phyloP scores from a whole-genome alignment of 2,329 filamentous ascomycete genomes.

The Chaetomiaceae sp. region DNA sequence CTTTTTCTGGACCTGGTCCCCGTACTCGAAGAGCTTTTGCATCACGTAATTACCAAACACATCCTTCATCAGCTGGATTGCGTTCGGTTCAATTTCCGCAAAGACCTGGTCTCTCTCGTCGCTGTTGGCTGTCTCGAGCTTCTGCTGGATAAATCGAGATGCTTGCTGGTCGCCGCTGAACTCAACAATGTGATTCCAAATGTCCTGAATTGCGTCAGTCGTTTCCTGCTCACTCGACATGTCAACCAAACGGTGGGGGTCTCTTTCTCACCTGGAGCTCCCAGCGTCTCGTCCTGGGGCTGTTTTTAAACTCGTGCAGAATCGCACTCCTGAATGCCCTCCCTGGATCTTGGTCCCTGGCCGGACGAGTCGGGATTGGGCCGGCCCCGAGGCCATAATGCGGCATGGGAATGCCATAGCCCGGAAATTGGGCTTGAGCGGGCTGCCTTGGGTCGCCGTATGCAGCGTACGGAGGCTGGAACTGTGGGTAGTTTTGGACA shows the following conservation, averaged over 20 bases:
- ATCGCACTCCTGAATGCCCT: conserved; percentile 34
- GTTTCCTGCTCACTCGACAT: neutral
- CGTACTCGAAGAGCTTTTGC: conserved; percentile 95
- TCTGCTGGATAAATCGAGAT: conserved; percentile 91
- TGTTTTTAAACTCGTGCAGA: conserved; percentile 75
- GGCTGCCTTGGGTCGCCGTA: conserved; percentile 34
- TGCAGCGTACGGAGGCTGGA: conserved; percentile 36
- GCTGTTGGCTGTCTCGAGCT: conserved; percentile 86
- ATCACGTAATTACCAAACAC: conserved; percentile 98
- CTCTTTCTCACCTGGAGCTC: conserved; percentile 67
- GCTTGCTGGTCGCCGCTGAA: conserved; percentile 95
- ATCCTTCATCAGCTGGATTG: conserved; percentile 86
- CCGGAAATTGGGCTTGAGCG: conserved; percentile 33
- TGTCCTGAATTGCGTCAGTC: conserved; percentile 50
- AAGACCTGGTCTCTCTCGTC: conserved; percentile 94
- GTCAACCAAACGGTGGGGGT: neutral
- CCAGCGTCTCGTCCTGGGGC: conserved; percentile 68
- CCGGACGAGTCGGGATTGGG: conserved; percentile 27
- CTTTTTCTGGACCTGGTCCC: conserved; percentile 89
- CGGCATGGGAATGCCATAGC: conserved; percentile 32
- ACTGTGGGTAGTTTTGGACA: conserved; percentile 35
- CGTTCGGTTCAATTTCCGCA: conserved; percentile 77
- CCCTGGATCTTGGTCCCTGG: conserved; percentile 50
- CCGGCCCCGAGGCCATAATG: conserved; percentile 21
- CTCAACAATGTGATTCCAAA: conserved; percentile 82